Evolutionary conservation across 371 early-diverging fungal species (phyloP), one percentile per base, ranked within the genome.

Genomic region (Entomophthora muscae): DNA sequence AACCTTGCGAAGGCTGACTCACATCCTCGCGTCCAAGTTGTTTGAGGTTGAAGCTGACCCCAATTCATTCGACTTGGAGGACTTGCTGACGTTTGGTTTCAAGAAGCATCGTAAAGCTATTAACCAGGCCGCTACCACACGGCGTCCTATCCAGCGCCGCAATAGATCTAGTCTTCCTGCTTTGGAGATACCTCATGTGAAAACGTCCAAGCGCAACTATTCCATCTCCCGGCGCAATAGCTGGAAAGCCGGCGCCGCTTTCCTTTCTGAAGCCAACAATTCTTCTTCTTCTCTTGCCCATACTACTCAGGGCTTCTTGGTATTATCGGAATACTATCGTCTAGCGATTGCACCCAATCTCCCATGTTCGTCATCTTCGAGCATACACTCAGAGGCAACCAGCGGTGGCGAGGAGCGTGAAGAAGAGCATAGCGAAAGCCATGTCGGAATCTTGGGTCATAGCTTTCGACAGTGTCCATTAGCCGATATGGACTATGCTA

Each of bases 141-240:
- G 27, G 55, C 55, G 27, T 3, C 27, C 27, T 26, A 23, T 5
- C 5, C 55, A 21, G 55, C 21, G 26, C 27, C 55, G 5, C 21
- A 5, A 54, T 54, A 2, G 22, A 12, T 26, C 27, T 26, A 21
- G 27, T 26, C 26, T 54, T 5, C 22, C 23, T 23, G 55, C 27
- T 12, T 12, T 21, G 23, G 21, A 54, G 27, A 5, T 26, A 3
- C 55, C 55, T 5, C 5, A 5, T 3, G 55, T 5, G 7, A 54
- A 26, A 26, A 12, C 42, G 10, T 10, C 42, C 42, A 42, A 42
- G 17, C 42, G 42, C 42, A 54, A 21, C 21, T 26, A 23, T 26
- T 67, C 73, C 33, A 29, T 67, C n/a, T 52, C 0, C 69, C 66
- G 13, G 13, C 32, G n/a, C 33, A 53, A 23, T 27, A 24, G 12